A percentile compares a stretch with the other conserved stretches of the same genome.
Conservation (phyloP, 2,329 filamentous ascomycete species). For the Claviceps monticola region DNA sequence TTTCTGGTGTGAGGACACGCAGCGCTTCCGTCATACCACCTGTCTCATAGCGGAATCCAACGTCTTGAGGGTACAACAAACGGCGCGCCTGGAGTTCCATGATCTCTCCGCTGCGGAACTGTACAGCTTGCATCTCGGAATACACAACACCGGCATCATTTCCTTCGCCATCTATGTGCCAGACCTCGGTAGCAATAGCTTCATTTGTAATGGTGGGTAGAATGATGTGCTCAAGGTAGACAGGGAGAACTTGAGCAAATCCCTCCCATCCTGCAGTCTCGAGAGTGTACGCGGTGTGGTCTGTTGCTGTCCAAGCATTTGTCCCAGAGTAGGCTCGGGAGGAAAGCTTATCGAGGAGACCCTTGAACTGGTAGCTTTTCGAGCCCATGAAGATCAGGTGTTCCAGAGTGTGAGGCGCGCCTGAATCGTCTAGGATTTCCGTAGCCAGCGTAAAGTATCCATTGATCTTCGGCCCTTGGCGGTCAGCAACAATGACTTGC, state of each 20-base stretch:
- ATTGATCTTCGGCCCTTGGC: slow-evolving; percentile 85
- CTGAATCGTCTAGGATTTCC: slow-evolving; percentile 94
- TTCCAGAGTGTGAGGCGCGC: slow-evolving; percentile 77
- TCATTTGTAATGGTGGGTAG: slow-evolving; percentile 86
- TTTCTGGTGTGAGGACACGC: slow-evolving; percentile 70
- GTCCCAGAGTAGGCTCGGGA: slow-evolving; percentile 87
- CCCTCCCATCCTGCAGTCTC: slow-evolving; percentile 95
- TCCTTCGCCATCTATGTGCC: slow-evolving; percentile 85
- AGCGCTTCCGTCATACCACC: slow-evolving; percentile 91
- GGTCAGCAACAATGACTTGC: slow-evolving; percentile 83
- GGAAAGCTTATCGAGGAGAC: slow-evolving; percentile 84
- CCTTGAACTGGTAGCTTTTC: slow-evolving; percentile 86
- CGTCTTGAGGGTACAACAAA: slow-evolving; percentile 72
- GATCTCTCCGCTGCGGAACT: slow-evolving; percentile 71
- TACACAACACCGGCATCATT: slow-evolving; percentile 96
- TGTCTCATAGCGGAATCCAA: slow-evolving; percentile 96
- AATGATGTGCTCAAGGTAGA: slow-evolving; percentile 91
- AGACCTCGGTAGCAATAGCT: slow-evolving; percentile 87
- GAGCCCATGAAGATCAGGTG: slow-evolving; percentile 83
- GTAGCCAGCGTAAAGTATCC: slow-evolving; percentile 94
- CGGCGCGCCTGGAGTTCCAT: slow-evolving; percentile 76
- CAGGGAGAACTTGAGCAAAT: slow-evolving; percentile 83
- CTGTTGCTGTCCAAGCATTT: slow-evolving; percentile 93
- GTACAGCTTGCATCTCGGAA: slow-evolving; percentile 94
- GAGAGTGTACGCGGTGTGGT: slow-evolving; percentile 91